phyloP scores from a whole-genome alignment of 495 filamentous ascomycete species.

The Penicillium crystallinum region DNA sequence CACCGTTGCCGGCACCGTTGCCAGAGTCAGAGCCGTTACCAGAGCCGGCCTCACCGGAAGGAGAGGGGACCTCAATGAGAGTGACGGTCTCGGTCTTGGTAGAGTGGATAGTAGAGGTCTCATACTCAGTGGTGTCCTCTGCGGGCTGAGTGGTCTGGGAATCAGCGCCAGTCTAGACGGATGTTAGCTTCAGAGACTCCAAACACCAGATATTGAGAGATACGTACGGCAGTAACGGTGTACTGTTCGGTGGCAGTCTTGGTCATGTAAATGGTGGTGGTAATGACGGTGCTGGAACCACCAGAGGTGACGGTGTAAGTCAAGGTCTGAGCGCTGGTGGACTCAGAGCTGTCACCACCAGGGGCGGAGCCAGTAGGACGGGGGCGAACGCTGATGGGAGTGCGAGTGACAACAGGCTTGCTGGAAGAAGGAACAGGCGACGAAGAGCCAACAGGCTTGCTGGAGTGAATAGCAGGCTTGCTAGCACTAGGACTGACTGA shows the following conservation, averaged over 20 bases:
- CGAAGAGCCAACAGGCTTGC: not conserved
- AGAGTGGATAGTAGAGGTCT: conserved; percentile 22
- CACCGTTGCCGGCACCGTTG: conserved; percentile 16
- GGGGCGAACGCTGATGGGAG: conserved; percentile 3
- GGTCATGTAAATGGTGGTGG: conserved; percentile 53
- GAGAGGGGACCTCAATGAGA: conserved; percentile 22
- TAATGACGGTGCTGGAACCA: conserved; percentile 49
- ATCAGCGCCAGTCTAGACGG: conserved; percentile 6
- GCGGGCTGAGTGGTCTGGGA: conserved; percentile 2
- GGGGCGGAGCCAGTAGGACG: conserved; percentile 1
- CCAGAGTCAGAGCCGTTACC: conserved; percentile 14
- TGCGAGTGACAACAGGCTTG: conserved; percentile 1
- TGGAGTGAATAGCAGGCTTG: conserved; percentile 1
- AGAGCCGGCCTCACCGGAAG: conserved; percentile 10
- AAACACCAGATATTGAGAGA: not conserved
- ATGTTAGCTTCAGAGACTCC: conserved; percentile 8
- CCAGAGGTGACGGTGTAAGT: conserved; percentile 57
- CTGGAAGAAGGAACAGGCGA: conserved; percentile 3
- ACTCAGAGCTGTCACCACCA: conserved; percentile 1
- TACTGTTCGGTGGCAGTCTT: conserved; percentile 38
- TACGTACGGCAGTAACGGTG: conserved; percentile 38
- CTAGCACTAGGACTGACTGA: not conserved
- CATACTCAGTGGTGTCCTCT: conserved; percentile 5
- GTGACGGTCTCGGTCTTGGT: conserved; percentile 30
- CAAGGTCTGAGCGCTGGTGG: conserved; percentile 44